A percentile compares a stretch with the other conserved stretches of the same genome.
Evolutionary conservation across 1,139 yeast genomes (phyloP).

Genomic region (Candida frijolesensis): DNA sequence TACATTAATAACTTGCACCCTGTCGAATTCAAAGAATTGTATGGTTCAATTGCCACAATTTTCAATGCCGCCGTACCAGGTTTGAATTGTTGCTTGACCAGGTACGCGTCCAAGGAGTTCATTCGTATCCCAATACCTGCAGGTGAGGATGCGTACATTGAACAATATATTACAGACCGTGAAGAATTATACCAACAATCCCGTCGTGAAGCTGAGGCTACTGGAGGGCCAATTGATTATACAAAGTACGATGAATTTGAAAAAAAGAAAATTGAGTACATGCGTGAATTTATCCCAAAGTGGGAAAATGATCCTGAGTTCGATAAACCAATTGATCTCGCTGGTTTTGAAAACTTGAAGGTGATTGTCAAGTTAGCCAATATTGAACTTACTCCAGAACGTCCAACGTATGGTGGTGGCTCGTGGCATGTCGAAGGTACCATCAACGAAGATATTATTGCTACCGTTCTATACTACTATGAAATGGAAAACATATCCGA

Average conservation of each 20-base stretch:
- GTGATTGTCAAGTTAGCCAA: constrained; percentile 46
- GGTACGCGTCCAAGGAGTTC: constrained; percentile 22
- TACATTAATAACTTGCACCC: constrained; percentile 48
- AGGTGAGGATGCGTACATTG: constrained; percentile 19
- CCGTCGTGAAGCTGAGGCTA: constrained; percentile 10
- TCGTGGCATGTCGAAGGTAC: constrained; percentile 52
- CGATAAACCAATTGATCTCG: constrained; percentile 21
- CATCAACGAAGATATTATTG: constrained; percentile 45
- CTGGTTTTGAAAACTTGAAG: constrained; percentile 26
- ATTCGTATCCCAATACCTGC: constrained; percentile 21
- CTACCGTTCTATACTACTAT: constrained; percentile 45
- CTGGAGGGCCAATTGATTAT: constrained; percentile 8
- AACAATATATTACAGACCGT: constrained; percentile 16
- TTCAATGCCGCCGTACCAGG: constrained; percentile 35
- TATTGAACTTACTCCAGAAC: constrained; percentile 45
- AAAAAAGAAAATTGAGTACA: constrained; percentile 16
- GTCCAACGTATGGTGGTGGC: constrained; percentile 42
- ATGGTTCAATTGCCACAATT: constrained; percentile 29
- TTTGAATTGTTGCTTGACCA: constrained; percentile 28
- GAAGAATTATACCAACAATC: constrained; percentile 12
- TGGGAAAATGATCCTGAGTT: constrained; percentile 23
- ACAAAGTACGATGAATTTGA: constrained; percentile 15
- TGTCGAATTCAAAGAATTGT: constrained; percentile 22
- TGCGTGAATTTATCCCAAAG: constrained; percentile 34
- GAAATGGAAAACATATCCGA: constrained; percentile 43